A percentile compares a stretch with the other conserved stretches of the same genome.
Conservation (phyloP, 83 land plant genomes). For the Picea mariana region DNA sequence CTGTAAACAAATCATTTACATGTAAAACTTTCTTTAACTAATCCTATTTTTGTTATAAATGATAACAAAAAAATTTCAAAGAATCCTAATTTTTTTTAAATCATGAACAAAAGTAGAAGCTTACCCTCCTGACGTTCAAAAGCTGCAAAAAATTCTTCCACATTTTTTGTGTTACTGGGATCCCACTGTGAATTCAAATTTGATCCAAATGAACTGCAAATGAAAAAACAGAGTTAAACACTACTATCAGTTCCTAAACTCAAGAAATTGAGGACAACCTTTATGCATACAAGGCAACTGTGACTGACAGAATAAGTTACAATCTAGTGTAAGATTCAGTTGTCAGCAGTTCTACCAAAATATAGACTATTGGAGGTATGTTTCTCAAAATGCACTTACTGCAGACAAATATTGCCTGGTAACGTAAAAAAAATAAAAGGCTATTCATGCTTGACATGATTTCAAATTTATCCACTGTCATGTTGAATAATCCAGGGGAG, state of each 20-base stretch:
- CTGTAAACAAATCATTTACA: too few species aligned
- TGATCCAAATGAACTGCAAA: conserved; percentile 10
- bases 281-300: neutral
- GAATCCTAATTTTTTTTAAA: too few species aligned
- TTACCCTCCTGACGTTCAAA: neutral
- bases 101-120: neutral
- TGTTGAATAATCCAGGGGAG: neutral
- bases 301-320: neutral
- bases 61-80: too few species aligned
- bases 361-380: too few species aligned
- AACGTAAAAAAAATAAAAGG: neutral
- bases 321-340: neutral
- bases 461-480: neutral
- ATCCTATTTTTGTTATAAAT: too few species aligned
- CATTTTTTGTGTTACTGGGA: neutral
- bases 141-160: neutral
- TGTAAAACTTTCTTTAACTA: too few species aligned
- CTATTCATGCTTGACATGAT: neutral
- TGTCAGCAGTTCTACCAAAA: too few species aligned
- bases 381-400: neutral
- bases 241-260: neutral
- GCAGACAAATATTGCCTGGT: neutral
- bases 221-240: neutral
- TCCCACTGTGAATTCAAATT: conserved; percentile 5
- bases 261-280: too few species aligned